Evolutionary conservation across 768 basidiomycete species (phyloP).

Genomic region (Gautieria morchelliformis): DNA sequence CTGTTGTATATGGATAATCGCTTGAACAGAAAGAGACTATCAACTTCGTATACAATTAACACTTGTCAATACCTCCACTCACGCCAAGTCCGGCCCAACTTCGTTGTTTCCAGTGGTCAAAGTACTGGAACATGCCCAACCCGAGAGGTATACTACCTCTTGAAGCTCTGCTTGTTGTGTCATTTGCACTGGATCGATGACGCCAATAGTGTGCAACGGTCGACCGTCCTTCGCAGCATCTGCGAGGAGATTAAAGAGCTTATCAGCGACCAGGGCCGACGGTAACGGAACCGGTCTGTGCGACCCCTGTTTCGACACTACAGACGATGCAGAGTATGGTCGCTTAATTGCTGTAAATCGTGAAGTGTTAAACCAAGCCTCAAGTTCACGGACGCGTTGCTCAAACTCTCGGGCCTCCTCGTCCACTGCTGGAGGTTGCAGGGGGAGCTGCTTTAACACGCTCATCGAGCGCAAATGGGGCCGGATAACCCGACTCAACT

Average conservation of each 20-base stretch:
- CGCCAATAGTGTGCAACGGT: conserved; percentile 87
- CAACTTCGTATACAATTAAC: not conserved
- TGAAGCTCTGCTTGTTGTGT: conserved; percentile 86
- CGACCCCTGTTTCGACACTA: conserved; percentile 85
- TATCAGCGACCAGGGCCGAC: conserved; percentile 73
- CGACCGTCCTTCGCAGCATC: conserved; percentile 50
- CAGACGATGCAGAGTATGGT: conserved; percentile 69
- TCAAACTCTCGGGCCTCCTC: conserved; percentile 53
- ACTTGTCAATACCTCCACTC: conserved; percentile 8
- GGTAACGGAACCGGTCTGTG: conserved; percentile 70
- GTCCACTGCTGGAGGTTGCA: conserved; percentile 46
- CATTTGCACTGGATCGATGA: conserved; percentile 90
- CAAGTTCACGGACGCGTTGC: conserved; percentile 51
- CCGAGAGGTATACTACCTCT: conserved; percentile 85
- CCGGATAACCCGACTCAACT: not conserved
- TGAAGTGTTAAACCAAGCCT: conserved; percentile 64
- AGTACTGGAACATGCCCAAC: conserved; percentile 83
- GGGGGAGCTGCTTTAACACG: conserved; percentile 29
- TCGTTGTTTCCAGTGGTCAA: conserved; percentile 87
- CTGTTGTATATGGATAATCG: conserved; percentile 94
- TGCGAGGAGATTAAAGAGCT: conserved; percentile 62
- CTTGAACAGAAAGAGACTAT: conserved; percentile 25
- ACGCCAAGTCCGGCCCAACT: conserved; percentile 88
- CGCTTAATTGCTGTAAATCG: conserved; percentile 67
- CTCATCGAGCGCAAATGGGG: not conserved